Evolutionary conservation across 352 stramenopile species (phyloP).

Genomic region (Globisporangium orthogonon): DNA sequence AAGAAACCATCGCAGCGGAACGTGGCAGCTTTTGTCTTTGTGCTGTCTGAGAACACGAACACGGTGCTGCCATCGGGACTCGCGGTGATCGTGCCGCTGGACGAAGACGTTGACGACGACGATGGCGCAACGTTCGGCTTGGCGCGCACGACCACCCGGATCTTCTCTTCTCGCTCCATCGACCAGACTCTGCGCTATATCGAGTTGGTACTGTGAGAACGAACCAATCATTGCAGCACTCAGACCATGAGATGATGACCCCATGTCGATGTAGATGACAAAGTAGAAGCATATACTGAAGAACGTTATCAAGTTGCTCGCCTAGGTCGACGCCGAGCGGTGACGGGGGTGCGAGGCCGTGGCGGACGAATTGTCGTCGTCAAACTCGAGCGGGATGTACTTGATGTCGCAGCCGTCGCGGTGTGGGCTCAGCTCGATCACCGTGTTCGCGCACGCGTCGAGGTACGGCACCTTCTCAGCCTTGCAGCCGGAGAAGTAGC

Average conservation of each 20-base stretch:
- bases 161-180: slow-evolving; percentile 60
- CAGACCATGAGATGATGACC: too few relatives aligned
- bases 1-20: slow-evolving; percentile 69
- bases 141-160: slow-evolving; percentile 59
- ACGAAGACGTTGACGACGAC: background rate
- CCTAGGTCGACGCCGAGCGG: slow-evolving; percentile 1
- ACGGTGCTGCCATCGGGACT: slow-evolving; percentile 35
- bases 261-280: too few relatives aligned
- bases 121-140: slow-evolving; percentile 20
- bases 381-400: slow-evolving; percentile 65
- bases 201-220: too few relatives aligned
- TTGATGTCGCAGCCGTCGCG: slow-evolving; percentile 83
- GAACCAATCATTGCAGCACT: too few relatives aligned
- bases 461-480: slow-evolving; percentile 68
- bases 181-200: too few relatives aligned
- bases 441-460: slow-evolving; percentile 57
- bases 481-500: slow-evolving; percentile 74
- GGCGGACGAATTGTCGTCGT: slow-evolving; percentile 14
- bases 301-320: background rate
- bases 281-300: too few relatives aligned
- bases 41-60: slow-evolving; percentile 35
- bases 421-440: slow-evolving; percentile 78
- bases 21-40: slow-evolving; percentile 26
- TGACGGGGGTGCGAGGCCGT: background rate
- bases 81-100: slow-evolving; percentile 22